These are phyloP conservation scores for Coemansia reversa DNA, from an alignment of 192 early-diverging fungal genomes.

Conservation along the genomic window DNA sequence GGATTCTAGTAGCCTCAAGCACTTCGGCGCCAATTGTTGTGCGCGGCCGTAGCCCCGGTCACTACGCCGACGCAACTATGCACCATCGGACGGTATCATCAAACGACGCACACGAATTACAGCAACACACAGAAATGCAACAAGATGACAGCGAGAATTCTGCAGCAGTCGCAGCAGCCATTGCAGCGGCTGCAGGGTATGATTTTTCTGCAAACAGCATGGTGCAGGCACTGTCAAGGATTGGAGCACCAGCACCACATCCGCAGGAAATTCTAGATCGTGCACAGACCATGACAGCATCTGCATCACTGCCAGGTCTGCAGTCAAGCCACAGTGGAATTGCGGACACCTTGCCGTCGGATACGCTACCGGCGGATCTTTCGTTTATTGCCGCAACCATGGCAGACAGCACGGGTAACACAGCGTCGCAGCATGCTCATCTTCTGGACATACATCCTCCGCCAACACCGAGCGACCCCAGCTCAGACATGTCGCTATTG, in stretches of 20 bases:
- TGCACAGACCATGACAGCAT: slow-evolving; percentile 2
- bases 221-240: slow-evolving; percentile 12
- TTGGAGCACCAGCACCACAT: slow-evolving; percentile 9
- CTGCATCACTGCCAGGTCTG: slow-evolving; percentile 3
- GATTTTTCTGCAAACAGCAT: slow-evolving; percentile 14
- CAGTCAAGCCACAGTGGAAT: background rate
- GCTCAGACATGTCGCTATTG: too few species aligned
- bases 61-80: slow-evolving; percentile 68
- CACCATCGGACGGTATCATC: background rate
- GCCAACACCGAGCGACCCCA: too few species aligned
- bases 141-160: background rate
- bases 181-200: slow-evolving; percentile 7
- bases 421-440: too few species aligned
- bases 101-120: background rate
- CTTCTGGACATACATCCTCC: too few species aligned
- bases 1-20: slow-evolving; percentile 62
- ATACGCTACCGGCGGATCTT: background rate
- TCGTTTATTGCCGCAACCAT: too few species aligned
- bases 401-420: too few species aligned
- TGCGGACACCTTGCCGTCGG: background rate
- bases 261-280: slow-evolving; percentile 18
- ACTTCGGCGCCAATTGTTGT: slow-evolving; percentile 86
- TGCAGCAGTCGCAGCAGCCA: slow-evolving; percentile 6
- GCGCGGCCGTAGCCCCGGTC: slow-evolving; percentile 89
- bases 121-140: too few species aligned